Base-by-base conservation (phyloP, 768 basidiomycete species). In the Mrakia gelida region DNA sequence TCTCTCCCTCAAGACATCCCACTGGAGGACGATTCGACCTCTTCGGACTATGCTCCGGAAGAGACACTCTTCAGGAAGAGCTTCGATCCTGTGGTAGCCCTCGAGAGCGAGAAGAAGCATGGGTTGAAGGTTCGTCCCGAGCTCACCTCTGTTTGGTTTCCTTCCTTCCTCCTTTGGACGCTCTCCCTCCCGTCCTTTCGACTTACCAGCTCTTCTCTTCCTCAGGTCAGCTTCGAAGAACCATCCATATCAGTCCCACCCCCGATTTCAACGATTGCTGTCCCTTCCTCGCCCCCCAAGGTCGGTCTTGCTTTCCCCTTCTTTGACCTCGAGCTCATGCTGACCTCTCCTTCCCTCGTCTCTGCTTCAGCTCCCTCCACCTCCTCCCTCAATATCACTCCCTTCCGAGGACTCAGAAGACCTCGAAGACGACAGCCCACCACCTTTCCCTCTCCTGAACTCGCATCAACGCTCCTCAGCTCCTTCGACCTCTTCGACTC, bases 401-500 rank as follows among this genome's bases (percentile, higher is more conserved):
- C 26, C 38, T 34, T 38, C 67, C 9, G 21, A 28, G 59, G 21
- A 54, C 18, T 34, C 49, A 16, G 68, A 62, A 28, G 78, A 79
- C 18, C 59, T 70, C 6, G 54, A 79, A 32, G 74, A 79, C 61
- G 78, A 79, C 28, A 41, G 56, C 0, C 78, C 78, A 3, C 78
- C 78, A 18, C 78, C 74, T 0, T 86, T 86, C 78, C 86, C 85
- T 8, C 79, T 84, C 0, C 80, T 77, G 8, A 77, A 84, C 73
- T 85, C 85, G 3, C 81, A 81, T 59, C 85, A 85, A 68, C 82
- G 85, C 15, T 83, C 83, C 1, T 78, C 79, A 41, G 80, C 80
- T 9, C 80, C 82, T n/a, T 43, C 80, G n/a, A 59, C 67, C 78
- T 2, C 21, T 28, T 10, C 56, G 56, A 75, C 81, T 18, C 65